These are phyloP conservation scores for Fusarium continuum DNA, from an alignment of 2,329 filamentous ascomycete genomes.

Conservation along the genomic window DNA sequence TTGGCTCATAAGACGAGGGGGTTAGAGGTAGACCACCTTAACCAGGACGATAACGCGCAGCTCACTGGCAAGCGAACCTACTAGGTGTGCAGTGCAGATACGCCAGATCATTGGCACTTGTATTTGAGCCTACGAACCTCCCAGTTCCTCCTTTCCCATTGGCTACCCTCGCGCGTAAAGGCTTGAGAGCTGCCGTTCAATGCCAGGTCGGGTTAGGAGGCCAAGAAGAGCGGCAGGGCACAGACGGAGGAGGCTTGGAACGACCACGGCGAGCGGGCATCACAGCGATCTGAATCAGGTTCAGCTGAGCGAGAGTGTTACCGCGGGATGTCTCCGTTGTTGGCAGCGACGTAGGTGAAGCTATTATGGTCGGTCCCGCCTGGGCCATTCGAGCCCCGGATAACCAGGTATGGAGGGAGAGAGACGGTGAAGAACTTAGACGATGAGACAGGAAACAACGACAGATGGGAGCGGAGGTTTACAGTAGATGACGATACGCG, in stretches of 20 bases:
- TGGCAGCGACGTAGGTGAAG: background rate
- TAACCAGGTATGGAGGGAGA: slow-evolving; percentile 9
- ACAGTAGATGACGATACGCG: background rate
- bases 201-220: background rate
- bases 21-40: background rate
- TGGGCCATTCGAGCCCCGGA: background rate
- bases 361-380: background rate
- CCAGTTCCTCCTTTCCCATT: background rate
- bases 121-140: background rate
- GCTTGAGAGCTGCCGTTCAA: background rate
- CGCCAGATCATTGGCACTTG: background rate
- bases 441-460: background rate
- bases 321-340: background rate
- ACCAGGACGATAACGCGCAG: slow-evolving; percentile 1
- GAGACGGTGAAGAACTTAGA: background rate
- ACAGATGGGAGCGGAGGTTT: slow-evolving; percentile 1
- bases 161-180: background rate
- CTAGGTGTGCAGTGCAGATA: background rate
- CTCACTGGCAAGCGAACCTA: slow-evolving; percentile 1
- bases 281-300: slow-evolving; percentile 2
- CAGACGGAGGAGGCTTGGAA: background rate
- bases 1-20: slow-evolving; percentile 33
- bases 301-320: background rate
- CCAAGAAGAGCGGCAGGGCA: background rate
- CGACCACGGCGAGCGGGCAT: slow-evolving; percentile 11